These are phyloP conservation scores for Scopulariopsis brevicaulis DNA, from an alignment of 2,329 filamentous ascomycete species.

Conservation along the genomic window DNA sequence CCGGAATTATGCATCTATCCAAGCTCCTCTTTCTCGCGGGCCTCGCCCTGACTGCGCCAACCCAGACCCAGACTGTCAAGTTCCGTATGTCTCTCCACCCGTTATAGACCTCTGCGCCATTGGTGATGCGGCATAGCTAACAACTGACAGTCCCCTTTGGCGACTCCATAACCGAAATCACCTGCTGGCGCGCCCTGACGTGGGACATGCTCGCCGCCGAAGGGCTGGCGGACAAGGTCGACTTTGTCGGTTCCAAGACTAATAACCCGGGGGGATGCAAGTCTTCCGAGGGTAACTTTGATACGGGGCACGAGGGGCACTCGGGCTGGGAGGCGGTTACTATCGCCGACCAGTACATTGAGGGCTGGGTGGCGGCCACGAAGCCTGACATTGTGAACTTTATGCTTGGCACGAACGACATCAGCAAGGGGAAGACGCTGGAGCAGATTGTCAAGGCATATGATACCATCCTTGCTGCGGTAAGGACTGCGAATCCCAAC, in stretches of 20 bases:
- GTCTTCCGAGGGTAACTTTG: conserved; percentile 17
- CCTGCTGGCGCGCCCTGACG: conserved; percentile 27
- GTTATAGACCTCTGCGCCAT: background rate
- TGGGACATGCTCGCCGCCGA: conserved; percentile 24
- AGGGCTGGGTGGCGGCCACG: conserved; percentile 21
- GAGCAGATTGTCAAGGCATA: conserved; percentile 24
- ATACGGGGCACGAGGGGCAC: conserved; percentile 29
- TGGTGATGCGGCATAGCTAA: background rate
- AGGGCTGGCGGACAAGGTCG: conserved; percentile 18
- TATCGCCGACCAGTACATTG: conserved; percentile 24
- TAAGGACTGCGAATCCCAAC: conserved; percentile 21
- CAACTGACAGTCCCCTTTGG: conserved; percentile 18
- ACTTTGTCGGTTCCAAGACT: conserved; percentile 28
- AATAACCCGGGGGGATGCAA: conserved; percentile 24
- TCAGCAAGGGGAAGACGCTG: conserved; percentile 16
- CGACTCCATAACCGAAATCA: conserved; percentile 31
- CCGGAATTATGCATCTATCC: background rate
- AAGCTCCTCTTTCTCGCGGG: background rate
- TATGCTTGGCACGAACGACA: conserved; percentile 33
- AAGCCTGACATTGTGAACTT: conserved; percentile 29
- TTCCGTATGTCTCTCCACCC: background rate
- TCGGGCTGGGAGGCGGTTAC: conserved; percentile 22
- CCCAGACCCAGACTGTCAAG: background rate
- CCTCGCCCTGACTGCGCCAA: background rate
- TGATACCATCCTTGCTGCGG: conserved; percentile 19